Evolutionary conservation across 2,329 filamentous ascomycete genomes (phyloP).

Genomic region (Westerdykella ornata): DNA sequence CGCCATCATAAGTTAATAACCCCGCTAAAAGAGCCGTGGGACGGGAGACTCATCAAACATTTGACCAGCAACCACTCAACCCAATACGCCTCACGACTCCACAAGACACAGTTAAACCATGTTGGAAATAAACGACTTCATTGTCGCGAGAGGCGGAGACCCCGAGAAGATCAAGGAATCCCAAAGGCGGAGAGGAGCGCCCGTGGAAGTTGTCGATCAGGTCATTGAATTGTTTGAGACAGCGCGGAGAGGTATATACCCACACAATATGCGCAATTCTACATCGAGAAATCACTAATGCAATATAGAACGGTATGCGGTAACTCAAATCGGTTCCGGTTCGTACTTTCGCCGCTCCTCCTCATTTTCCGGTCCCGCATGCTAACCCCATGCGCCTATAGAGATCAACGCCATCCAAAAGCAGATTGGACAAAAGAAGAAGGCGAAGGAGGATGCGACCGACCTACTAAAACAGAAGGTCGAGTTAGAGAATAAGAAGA

Average conservation of each 20-base stretch:
- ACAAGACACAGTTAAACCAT: too few species aligned
- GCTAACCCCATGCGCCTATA: too few species aligned
- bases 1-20: too few species aligned
- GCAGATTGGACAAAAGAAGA: conserved; percentile 85
- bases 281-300: too few species aligned
- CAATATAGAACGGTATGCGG: conserved; percentile 60
- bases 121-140: conserved; percentile 41
- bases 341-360: too few species aligned
- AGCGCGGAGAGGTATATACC: conserved; percentile 46
- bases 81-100: too few species aligned
- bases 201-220: conserved; percentile 81
- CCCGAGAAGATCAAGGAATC: conserved; percentile 88
- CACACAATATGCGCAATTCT: too few species aligned
- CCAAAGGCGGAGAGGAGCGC: conserved; percentile 73
- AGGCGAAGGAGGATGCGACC: conserved; percentile 78
- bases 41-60: too few species aligned
- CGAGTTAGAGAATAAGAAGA: conserved; percentile 74
- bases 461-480: conserved; percentile 73
- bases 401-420: conserved; percentile 87
- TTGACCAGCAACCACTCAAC: too few species aligned
- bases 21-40: too few species aligned
- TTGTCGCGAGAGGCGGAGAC: conserved; percentile 78
- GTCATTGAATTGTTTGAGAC: conserved; percentile 78
- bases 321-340: conserved; percentile 65
- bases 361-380: too few species aligned